Percentiles rank a stretch among this genome's conserved stretches.
Evolutionary conservation across 257 asterid species (phyloP).

Genomic region (Capsicum pubescens): DNA sequence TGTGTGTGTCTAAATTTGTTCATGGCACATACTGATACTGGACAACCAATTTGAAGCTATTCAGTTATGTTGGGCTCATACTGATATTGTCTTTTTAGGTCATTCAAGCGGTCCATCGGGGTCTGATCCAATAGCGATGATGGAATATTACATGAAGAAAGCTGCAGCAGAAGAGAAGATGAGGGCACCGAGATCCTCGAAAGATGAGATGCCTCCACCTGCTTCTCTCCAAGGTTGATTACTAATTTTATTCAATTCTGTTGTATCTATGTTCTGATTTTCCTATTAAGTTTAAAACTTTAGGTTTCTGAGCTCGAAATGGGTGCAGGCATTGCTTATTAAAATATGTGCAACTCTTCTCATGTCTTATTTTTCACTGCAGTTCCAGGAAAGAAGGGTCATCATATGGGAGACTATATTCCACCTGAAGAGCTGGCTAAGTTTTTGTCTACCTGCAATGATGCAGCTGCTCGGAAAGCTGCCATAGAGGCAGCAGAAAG

Average conservation of each 20-base stretch:
- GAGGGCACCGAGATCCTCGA: slow-evolving; percentile 70
- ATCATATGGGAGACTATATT: slow-evolving; percentile 97
- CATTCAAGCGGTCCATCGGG: slow-evolving; percentile 57
- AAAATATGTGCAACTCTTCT: slow-evolving; percentile 22
- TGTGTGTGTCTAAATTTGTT: neutral
- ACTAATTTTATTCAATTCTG: slow-evolving; percentile 2
- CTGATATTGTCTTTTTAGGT: slow-evolving; percentile 43
- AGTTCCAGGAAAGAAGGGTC: slow-evolving; percentile 74
- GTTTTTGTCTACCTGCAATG: slow-evolving; percentile 79
- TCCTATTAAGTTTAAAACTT: neutral
- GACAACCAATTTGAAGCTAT: neutral
- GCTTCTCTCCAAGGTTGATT: slow-evolving; percentile 72
- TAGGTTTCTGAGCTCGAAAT: neutral
- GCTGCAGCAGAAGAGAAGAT: slow-evolving; percentile 86
- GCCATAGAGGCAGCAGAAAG: slow-evolving; percentile 67
- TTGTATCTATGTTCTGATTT: neutral
- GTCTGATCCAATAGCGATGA: slow-evolving; percentile 90
- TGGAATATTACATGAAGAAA: slow-evolving; percentile 91
- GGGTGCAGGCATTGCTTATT: neutral
- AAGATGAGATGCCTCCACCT: slow-evolving; percentile 99
- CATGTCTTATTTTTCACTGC: slow-evolving; percentile 22
- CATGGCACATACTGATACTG: neutral
- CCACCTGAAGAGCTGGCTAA: slow-evolving; percentile 91
- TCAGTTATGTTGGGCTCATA: neutral
- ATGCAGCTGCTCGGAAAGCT: slow-evolving; percentile 63